phyloP scores from a whole-genome alignment of 768 basidiomycete genomes.

The Mrakia hoshinonis region DNA sequence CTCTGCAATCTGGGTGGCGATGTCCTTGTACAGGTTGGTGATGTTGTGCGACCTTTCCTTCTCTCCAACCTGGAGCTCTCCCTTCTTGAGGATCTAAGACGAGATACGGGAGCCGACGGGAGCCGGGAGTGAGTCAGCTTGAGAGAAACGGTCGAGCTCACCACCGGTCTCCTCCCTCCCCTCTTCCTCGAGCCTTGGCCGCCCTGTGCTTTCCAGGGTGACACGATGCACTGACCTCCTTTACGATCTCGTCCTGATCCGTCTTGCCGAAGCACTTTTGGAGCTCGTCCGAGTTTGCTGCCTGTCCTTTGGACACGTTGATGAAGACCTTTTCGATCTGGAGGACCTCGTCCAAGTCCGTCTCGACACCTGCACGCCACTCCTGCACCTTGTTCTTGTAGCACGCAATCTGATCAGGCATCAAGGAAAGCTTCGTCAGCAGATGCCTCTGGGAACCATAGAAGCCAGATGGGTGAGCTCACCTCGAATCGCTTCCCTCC shows the following conservation, averaged over 20 bases:
- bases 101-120: not conserved
- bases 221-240: constrained; percentile 53
- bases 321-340: constrained; percentile 93
- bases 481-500: constrained; percentile 97
- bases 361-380: constrained; percentile 88
- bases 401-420: constrained; percentile 66
- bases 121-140: not conserved
- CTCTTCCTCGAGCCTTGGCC: not conserved
- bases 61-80: constrained; percentile 92
- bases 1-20: constrained; percentile 86
- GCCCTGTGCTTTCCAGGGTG: too few species aligned
- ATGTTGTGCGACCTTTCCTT: constrained; percentile 93
- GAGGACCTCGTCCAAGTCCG: constrained; percentile 84
- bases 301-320: constrained; percentile 93
- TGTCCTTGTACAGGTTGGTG: constrained; percentile 69
- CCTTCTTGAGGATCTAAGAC: constrained; percentile 78
- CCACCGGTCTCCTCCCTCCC: not conserved
- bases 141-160: not conserved
- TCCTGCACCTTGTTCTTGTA: constrained; percentile 99
- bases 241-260: constrained; percentile 61
- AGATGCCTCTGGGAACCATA: not conserved
- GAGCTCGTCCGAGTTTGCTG: constrained; percentile 79
- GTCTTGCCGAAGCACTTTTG: constrained; percentile 82
- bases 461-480: constrained; percentile 30
- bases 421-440: not conserved